Conservation (phyloP, 2,329 filamentous ascomycete genomes). For the Sarocladiaceae sp. region DNA sequence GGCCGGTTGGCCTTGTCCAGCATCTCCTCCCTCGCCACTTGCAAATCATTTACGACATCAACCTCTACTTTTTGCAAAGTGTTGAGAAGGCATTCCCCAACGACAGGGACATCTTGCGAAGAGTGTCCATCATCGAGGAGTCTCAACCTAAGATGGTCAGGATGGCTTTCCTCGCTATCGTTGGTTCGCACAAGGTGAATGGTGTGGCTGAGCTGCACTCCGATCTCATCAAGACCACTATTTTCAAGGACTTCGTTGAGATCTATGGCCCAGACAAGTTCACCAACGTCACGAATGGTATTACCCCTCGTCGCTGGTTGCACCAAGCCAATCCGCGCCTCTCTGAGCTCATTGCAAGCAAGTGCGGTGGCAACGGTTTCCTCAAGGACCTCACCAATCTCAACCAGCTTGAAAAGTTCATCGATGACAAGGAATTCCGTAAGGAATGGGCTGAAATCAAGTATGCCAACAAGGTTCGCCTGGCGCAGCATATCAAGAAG, state of each 20-base stretch:
- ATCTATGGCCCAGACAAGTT: constrained; percentile 97
- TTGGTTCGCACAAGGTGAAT: constrained; percentile 98
- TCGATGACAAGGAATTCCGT: constrained; percentile 84
- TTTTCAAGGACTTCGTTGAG: constrained; percentile 97
- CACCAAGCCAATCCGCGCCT: constrained; percentile 95
- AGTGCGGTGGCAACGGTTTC: constrained; percentile 78
- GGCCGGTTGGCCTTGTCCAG: constrained; percentile 90
- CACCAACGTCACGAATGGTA: constrained; percentile 97
- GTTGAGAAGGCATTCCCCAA: constrained; percentile 90
- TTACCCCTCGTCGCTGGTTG: constrained; percentile 92
- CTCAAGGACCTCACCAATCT: constrained; percentile 85
- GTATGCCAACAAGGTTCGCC: constrained; percentile 86
- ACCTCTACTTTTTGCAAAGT: constrained; percentile 83
- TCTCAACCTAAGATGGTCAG: constrained; percentile 95
- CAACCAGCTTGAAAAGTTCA: constrained; percentile 78
- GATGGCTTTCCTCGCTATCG: constrained; percentile 93
- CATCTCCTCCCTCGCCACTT: constrained; percentile 90
- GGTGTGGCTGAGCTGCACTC: constrained; percentile 97
- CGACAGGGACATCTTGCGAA: constrained; percentile 76
- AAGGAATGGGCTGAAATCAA: constrained; percentile 97
- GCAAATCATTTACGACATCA: constrained; percentile 98
- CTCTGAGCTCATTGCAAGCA: constrained; percentile 87
- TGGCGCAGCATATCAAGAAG: constrained; percentile 87
- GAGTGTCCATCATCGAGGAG: constrained; percentile 98
- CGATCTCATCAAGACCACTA: constrained; percentile 97